Base-by-base conservation (phyloP, 2,329 filamentous ascomycete species). In the Hymenoscyphus linearis region DNA sequence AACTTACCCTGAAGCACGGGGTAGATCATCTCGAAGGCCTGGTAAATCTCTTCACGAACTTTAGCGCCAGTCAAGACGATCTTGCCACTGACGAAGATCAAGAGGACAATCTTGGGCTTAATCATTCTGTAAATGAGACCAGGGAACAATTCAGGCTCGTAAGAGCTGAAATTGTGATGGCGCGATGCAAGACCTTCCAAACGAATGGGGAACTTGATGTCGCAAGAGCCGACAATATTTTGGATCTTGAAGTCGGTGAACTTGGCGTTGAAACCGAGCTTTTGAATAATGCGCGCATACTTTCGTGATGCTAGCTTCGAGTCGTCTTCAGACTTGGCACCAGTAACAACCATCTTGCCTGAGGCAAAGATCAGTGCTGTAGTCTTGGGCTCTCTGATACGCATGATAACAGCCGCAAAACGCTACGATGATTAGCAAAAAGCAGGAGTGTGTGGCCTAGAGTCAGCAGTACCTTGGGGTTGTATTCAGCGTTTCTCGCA, bases 121-220 rank as follows among this genome's bases (percentile, higher is more conserved):
- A 98, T 97, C 95, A 99, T 99, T 76, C 95, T 92, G 80, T 99
- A 99, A 79, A 99, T 99, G 58, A 99, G 87, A 85, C 95, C 95
- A 73, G 95, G 95, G 85, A 98, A 99, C 76, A 99, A 78, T 75
- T 99, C 95, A 68, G 95, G 95, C 78, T 99, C 95, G 77, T 99
- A 99, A 61, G 93, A 97, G 78, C 91, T 96, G 86, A 98, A 99
- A 80, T 96, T 96, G 83, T 98, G 93, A 84, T 99, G 95, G 78
- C 93, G 91, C 69, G 89, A 95, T 16, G 95, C 95, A 74, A 99
- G 81, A 78, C 95, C 95, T 76, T 98, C 95, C 62, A 99, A 83
- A 68, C 95, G 91, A 70, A 99, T 97, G 59, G 95, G 95, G 80
- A 99, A 99, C 83, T 97, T 97, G 83, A 99, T 97, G 75, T 99